Base-by-base conservation (phyloP, 2,329 filamentous ascomycete species). In the Hawksworthiomyces lignivorus region DNA sequence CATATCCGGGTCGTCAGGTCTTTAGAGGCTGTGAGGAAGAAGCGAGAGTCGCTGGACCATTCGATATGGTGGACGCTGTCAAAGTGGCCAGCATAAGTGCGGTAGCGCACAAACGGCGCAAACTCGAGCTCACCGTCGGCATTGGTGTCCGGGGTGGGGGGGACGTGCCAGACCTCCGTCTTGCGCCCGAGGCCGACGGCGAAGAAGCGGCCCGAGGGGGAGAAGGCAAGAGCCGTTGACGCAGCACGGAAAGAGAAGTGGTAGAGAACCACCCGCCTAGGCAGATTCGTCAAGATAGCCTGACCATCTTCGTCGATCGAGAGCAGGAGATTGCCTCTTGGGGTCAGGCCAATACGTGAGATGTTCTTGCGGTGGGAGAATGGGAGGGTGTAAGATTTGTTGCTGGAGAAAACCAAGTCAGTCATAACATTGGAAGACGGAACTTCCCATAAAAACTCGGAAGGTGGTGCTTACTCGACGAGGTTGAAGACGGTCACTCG, bases 341-440 rank as follows among this genome's bases (percentile, higher is more conserved):
- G 89, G 37, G 88, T 87, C 43, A 98, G 77, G 52, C 87, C 90
- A 51, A 98, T 78, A 51, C 87, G 80, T 49, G 84, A 70, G 57
- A 98, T 94, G 62, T 97, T 97, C 60, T 85, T 88, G 63, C 92
- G 85, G 63, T 98, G 92, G 50, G 90, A 80, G 60, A 97, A 96
- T 18, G 80, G 85, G 11, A 94, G 76, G 10, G 87, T 94, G 58
- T 87, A 75, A 5, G 87, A 92, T 64, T 87, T 92, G 65, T 92
- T 92, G 54, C 85, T 89, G 51, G 19, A 27, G 10, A 17, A 1
- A 22, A 32, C 12, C n/a, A n/a, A n/a, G 24, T 26, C 12, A 26
- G 24, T 26, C 2, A n/a, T n/a, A n/a, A n/a, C n/a, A n/a, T n/a
- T n/a, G n/a, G n/a, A n/a, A 22, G 4, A 20, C 14, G 17, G 11